phyloP scores from a whole-genome alignment of 495 filamentous ascomycete genomes.

The Trichoderma erinaceum region DNA sequence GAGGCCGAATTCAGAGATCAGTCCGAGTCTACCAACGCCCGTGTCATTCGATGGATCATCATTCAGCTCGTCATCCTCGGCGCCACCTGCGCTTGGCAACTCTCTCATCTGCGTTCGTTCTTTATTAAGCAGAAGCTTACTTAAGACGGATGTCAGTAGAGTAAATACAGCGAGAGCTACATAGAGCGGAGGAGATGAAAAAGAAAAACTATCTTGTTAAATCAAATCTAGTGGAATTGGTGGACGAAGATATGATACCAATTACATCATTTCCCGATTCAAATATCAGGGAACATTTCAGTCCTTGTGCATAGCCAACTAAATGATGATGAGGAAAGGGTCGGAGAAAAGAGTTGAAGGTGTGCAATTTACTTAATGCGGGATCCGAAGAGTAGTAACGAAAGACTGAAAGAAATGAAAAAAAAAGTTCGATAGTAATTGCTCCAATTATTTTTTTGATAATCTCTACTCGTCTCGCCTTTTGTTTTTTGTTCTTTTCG shows the following conservation, averaged over 20 bases:
- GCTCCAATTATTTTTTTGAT: background rate
- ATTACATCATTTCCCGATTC: no score
- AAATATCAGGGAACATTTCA: background rate
- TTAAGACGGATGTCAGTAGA: conserved; percentile 28
- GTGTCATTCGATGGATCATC: conserved; percentile 90
- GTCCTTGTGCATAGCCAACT: background rate
- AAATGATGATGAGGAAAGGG: background rate
- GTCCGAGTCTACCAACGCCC: conserved; percentile 84
- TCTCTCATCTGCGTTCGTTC: conserved; percentile 89
- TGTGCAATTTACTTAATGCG: background rate
- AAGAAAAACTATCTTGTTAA: background rate
- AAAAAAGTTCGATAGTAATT: background rate
- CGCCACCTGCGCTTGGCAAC: conserved; percentile 92
- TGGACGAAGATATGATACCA: no score
- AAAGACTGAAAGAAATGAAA: background rate
- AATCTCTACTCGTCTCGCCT: background rate
- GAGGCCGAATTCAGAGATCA: conserved; percentile 98
- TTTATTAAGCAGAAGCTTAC: conserved; percentile 99
- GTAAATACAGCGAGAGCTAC: background rate
- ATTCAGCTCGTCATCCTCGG: conserved; percentile 86
- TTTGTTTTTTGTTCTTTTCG: background rate
- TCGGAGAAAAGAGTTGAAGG: background rate
- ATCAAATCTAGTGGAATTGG: no score
- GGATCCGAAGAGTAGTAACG: background rate
- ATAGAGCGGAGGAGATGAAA: background rate